Evolutionary conservation across 23 red algal species (phyloP), one percentile per base, ranked within the genome.

Genomic region (Agarophyton chilense): DNA sequence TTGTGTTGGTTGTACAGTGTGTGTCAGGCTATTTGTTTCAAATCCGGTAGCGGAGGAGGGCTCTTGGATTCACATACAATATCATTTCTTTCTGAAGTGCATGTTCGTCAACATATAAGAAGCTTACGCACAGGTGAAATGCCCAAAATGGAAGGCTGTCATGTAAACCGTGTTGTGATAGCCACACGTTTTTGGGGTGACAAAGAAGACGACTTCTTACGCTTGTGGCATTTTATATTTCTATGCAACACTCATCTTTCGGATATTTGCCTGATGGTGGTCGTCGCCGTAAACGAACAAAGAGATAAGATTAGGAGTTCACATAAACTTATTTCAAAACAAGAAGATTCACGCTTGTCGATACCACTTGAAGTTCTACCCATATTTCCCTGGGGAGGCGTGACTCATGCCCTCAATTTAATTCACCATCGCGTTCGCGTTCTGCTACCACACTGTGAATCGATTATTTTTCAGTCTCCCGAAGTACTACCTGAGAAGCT

Each of bases 321-420:
- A 10, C 39, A 45, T 29, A 47, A 29, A n/a, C 39, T 74, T 3
- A 25, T 49, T 46, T 43, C 40, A 47, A 43, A 13, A 26, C 24
- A 10, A 2, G 39, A 47, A 74, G 38, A 43, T 46, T 9, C 24
- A 12, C 38, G 28, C 14, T 24, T 74, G 2, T 0, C 9, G 18
- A 74, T 74, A 22, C 18, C 39, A 25, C n/a, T 74, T 0, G 33
- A 47, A 33, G 33, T 74, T 43, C 8, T 74, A 19, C 68, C 29
- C 24, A 25, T 87, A 50, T 87, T 28, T 42, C 62, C 62, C 4
- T 87, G 82, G 82, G 67, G 67, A 56, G 82, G 62, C 2, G 82
- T 87, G 2, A 87, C 82, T 17, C 64, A 72, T 57, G 82, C 65
- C 36, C 82, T 87, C 3, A 87, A 87, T 63, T 33, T 74, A 52